These are phyloP conservation scores for Mycena indigotica DNA, from an alignment of 768 basidiomycete genomes.

Conservation along the genomic window DNA sequence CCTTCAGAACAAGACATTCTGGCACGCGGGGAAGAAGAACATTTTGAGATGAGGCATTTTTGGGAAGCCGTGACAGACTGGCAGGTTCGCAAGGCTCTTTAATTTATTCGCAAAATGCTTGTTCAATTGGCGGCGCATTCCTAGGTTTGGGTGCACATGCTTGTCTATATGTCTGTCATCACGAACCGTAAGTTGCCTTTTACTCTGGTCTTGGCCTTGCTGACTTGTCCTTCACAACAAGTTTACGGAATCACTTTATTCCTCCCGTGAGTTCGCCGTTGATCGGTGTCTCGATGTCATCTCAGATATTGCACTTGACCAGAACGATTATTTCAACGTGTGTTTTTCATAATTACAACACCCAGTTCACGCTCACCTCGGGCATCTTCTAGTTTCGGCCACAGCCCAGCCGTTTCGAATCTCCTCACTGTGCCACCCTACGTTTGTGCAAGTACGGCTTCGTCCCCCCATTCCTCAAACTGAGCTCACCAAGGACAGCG, in stretches of 20 bases:
- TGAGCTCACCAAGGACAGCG: conserved; percentile 37
- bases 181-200: conserved; percentile 52
- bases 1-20: conserved; percentile 55
- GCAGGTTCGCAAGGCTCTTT: conserved; percentile 51
- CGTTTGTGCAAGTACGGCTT: conserved; percentile 7
- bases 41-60: conserved; percentile 56
- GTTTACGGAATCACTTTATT: conserved; percentile 75
- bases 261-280: conserved; percentile 56
- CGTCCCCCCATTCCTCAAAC: background rate
- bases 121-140: background rate
- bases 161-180: conserved; percentile 61
- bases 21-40: conserved; percentile 62
- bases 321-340: conserved; percentile 64
- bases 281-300: background rate
- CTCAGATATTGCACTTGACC: background rate
- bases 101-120: background rate
- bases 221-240: conserved; percentile 26
- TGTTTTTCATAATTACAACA: too few relatives aligned
- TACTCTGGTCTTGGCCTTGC: background rate
- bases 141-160: conserved; percentile 55
- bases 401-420: conserved; percentile 56
- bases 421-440: conserved; percentile 73
- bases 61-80: conserved; percentile 60
- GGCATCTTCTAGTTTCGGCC: conserved; percentile 52
- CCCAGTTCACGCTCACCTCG: too few relatives aligned